Conservation (phyloP, 2,329 filamentous ascomycete species). For the Fusarium neocosmosporiellum region DNA sequence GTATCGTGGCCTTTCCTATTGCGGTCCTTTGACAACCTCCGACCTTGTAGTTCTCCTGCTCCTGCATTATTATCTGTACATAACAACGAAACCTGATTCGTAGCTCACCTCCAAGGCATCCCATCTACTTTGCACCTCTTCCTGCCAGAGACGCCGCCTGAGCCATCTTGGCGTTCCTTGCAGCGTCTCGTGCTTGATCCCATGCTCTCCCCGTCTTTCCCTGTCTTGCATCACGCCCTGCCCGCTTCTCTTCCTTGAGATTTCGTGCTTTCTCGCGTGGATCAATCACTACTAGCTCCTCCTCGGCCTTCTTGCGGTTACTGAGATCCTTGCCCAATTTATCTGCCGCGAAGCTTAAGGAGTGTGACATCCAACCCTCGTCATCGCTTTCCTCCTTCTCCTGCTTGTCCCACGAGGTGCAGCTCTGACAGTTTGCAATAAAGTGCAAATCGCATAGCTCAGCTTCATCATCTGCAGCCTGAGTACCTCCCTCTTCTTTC, state of each 20-base stretch:
- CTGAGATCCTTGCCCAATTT: slow-evolving; percentile 90
- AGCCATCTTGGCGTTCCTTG: slow-evolving; percentile 67
- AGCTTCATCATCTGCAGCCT: slow-evolving; percentile 70
- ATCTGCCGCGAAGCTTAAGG: slow-evolving; percentile 88
- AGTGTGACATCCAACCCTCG: slow-evolving; percentile 86
- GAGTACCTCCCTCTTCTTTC: slow-evolving; percentile 39
- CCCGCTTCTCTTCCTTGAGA: slow-evolving; percentile 72
- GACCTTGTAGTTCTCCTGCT: neutral
- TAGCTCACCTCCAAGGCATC: neutral
- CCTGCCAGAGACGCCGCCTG: slow-evolving; percentile 64
- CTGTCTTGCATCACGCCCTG: slow-evolving; percentile 64
- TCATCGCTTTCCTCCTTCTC: slow-evolving; percentile 70
- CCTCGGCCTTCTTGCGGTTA: slow-evolving; percentile 91
- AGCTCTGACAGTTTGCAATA: slow-evolving; percentile 94
- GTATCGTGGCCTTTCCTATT: slow-evolving; percentile 38
- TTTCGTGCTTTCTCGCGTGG: slow-evolving; percentile 84
- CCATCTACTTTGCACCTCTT: slow-evolving; percentile 62
- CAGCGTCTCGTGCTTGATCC: slow-evolving; percentile 61
- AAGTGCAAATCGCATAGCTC: slow-evolving; percentile 93
- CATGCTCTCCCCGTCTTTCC: slow-evolving; percentile 67
- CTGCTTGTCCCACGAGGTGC: slow-evolving; percentile 82
- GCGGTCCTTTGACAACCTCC: neutral
- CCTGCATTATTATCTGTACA: neutral
- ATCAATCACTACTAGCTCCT: slow-evolving; percentile 93
- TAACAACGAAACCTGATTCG: slow-evolving; percentile 8